Evolutionary conservation across 768 basidiomycete species (phyloP), one percentile per base, ranked within the genome.

Genomic region (Boletus reticulatus): DNA sequence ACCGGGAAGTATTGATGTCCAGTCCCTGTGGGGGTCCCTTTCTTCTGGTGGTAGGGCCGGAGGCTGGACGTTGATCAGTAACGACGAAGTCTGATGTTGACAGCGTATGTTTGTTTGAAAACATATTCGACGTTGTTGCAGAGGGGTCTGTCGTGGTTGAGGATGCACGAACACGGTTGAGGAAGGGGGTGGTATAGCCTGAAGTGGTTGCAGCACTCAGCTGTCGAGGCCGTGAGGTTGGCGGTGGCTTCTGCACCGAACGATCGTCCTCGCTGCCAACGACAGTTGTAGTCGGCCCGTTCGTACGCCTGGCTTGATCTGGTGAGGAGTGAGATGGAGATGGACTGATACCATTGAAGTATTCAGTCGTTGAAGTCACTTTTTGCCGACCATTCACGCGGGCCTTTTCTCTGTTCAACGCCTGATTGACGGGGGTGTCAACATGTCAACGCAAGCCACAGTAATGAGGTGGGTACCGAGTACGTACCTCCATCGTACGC

Each of bases 401-500:
- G 6, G 78, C 78, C 72, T 85, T 86, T 72, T 88, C 87, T 77
- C 83, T 86, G 80, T 88, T 88, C 76, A 84, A 82, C 61, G 81
- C 80, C 88, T 89, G 58, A 55, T 50, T 32, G 42, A 31, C 17
- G 48, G 34, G 48, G 31, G 38, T 19, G 48, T 56, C 47, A 56
- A 38, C 44, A 50, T 29, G 29, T 29, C 29, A 29, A 29, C 29
- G 8, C 43, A 39, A 58, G 62, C 42, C 48, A 54, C 32, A 52
- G 59, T 66, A 49, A 43, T 31, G 62, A 62, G 50, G 39, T 57
- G 46, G 61, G 58, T 48, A 57, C 44, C 50, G 54, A 56, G 64
- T 60, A 78, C 83, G 67, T 74, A 95, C 94, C 81, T 97, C 94
- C 84, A 96, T 95, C 48, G 85, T 92, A 68, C 86, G 89, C 54